phyloP scores from a whole-genome alignment of 2,329 filamentous ascomycete genomes.

The Beauveria brongniartii region DNA sequence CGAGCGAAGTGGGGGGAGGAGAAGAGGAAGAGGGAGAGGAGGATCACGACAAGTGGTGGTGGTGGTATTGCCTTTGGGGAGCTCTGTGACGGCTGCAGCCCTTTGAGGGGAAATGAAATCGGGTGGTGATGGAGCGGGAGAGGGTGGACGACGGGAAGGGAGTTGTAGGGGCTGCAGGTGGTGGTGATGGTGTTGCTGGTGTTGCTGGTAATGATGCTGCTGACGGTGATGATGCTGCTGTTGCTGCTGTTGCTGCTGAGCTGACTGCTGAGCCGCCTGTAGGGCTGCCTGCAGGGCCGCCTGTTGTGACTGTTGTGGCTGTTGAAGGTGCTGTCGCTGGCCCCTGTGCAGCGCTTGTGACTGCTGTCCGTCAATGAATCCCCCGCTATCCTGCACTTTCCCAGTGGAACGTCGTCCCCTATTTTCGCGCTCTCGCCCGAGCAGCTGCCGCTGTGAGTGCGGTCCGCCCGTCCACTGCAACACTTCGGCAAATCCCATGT shows the following conservation, averaged over 20 bases:
- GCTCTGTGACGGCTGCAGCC: too few species aligned
- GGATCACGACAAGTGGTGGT: neutral
- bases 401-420: neutral
- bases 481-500: slow-evolving; percentile 8
- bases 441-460: neutral
- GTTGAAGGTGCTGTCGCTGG: neutral
- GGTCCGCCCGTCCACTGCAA: slow-evolving; percentile 1
- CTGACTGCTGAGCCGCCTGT: too few species aligned
- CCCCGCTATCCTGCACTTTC: neutral
- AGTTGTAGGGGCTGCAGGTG: neutral
- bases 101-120: too few species aligned
- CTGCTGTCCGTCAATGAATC: neutral
- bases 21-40: neutral
- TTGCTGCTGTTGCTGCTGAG: neutral
- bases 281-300: too few species aligned
- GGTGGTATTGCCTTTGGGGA: neutral
- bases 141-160: neutral
- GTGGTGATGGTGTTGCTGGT: neutral
- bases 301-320: too few species aligned
- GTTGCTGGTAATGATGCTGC: neutral
- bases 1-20: neutral
- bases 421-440: neutral
- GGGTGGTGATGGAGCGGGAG: neutral
- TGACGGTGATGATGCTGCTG: neutral
- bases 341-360: neutral